A percentile compares a stretch with the other conserved stretches of the same genome.
Evolutionary conservation across 768 basidiomycete genomes (phyloP).

Genomic region (Auricularia auricula-judae): DNA sequence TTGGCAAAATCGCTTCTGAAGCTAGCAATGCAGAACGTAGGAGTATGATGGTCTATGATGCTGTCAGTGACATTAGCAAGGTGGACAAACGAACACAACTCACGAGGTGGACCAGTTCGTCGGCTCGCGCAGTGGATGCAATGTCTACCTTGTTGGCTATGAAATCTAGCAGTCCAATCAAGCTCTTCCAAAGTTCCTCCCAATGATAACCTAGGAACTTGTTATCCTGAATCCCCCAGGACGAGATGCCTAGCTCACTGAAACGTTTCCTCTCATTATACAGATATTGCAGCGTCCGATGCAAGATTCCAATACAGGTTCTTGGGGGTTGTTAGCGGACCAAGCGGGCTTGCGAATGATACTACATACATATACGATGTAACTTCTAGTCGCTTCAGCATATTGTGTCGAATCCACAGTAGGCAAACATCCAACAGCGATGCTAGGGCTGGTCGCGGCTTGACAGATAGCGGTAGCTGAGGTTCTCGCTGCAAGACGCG

Average conservation of each 20-base stretch:
- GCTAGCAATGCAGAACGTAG: slow-evolving; percentile 41
- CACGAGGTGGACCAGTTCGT: slow-evolving; percentile 45
- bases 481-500: slow-evolving; percentile 35
- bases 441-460: slow-evolving; percentile 38
- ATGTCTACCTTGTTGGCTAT: slow-evolving; percentile 31
- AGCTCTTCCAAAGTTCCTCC: slow-evolving; percentile 51
- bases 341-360: not conserved
- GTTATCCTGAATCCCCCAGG: not conserved
- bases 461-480: slow-evolving; percentile 28
- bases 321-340: slow-evolving; percentile 18
- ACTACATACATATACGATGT: slow-evolving; percentile 42
- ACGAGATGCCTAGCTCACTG: slow-evolving; percentile 28
- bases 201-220: slow-evolving; percentile 45
- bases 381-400: slow-evolving; percentile 51
- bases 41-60: slow-evolving; percentile 36
- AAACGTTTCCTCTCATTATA: slow-evolving; percentile 42
- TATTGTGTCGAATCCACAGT: slow-evolving; percentile 60
- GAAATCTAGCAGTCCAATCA: slow-evolving; percentile 45
- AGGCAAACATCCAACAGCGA: slow-evolving; percentile 58
- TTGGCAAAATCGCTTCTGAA: slow-evolving; percentile 43
- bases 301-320: slow-evolving; percentile 42
- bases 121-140: slow-evolving; percentile 38
- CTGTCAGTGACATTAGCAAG: not conserved
- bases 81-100: slow-evolving; percentile 6
- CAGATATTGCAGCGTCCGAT: slow-evolving; percentile 47